Evolutionary conservation across 805 yeast genomes (phyloP).

Genomic region (Monosporozyma yasuniensis): DNA sequence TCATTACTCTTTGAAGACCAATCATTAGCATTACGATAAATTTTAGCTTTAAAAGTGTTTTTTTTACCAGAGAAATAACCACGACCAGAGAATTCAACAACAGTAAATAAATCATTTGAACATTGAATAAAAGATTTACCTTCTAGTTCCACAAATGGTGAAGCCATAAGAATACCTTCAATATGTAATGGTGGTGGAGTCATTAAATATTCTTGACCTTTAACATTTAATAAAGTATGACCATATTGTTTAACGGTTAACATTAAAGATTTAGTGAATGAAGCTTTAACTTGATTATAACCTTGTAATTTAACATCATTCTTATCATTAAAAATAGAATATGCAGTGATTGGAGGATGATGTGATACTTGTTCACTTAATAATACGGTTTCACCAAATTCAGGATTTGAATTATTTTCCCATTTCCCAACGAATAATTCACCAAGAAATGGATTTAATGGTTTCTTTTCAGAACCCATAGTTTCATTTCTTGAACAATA

Average conservation of each 20-base stretch:
- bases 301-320: constrained; percentile 70
- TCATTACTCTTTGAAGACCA: constrained; percentile 40
- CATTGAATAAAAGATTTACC: constrained; percentile 79
- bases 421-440: constrained; percentile 90
- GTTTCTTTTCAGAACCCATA: constrained; percentile 94
- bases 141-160: constrained; percentile 92
- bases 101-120: constrained; percentile 64
- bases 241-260: constrained; percentile 87
- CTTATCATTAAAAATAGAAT: constrained; percentile 66
- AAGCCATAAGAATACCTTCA: constrained; percentile 83
- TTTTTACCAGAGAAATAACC: constrained; percentile 95
- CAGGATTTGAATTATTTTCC: constrained; percentile 46
- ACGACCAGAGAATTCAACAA: constrained; percentile 77
- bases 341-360: constrained; percentile 97
- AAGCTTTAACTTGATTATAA: constrained; percentile 80
- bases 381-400: constrained; percentile 67
- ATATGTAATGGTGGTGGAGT: constrained; percentile 94
- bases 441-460: constrained; percentile 92
- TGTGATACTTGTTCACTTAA: constrained; percentile 92
- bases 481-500: constrained; percentile 87
- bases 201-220: constrained; percentile 60
- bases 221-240: constrained; percentile 67
- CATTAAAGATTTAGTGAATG: constrained; percentile 65
- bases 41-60: constrained; percentile 81
- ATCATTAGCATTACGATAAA: constrained; percentile 49